phyloP scores from a whole-genome alignment of 2,329 filamentous ascomycete species.

The Albophoma yamanashiensis region DNA sequence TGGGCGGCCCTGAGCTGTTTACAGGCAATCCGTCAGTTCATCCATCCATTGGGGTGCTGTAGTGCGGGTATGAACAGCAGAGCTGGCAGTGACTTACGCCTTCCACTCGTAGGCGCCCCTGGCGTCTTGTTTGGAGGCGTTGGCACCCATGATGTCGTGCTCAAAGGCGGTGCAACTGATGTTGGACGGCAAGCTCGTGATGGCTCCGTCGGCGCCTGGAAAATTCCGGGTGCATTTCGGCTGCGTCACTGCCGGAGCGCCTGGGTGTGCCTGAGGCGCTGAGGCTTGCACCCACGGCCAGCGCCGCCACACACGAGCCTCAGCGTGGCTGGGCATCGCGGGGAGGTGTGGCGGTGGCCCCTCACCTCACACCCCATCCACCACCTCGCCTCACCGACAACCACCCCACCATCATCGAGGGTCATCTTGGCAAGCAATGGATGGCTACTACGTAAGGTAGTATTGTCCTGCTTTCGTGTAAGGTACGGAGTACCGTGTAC shows the following conservation, averaged over 20 bases:
- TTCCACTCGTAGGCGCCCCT: conserved; percentile 36
- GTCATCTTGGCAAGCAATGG: neutral
- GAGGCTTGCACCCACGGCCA: neutral
- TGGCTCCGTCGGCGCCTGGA: conserved; percentile 12
- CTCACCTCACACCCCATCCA: neutral
- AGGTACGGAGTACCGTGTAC: too few species aligned
- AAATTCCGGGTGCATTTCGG: conserved; percentile 24
- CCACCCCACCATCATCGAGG: neutral
- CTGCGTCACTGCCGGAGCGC: conserved; percentile 16
- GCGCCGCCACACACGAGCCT: neutral
- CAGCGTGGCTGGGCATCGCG: conserved; percentile 2
- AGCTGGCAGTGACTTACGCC: conserved; percentile 30
- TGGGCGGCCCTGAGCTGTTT: conserved; percentile 33
- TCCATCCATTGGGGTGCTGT: neutral
- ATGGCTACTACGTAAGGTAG: too few species aligned
- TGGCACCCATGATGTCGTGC: conserved; percentile 42
- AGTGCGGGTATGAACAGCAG: neutral
- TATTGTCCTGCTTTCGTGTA: neutral
- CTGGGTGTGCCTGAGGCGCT: conserved; percentile 19
- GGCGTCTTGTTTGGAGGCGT: conserved; percentile 39
- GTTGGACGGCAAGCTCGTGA: conserved; percentile 17
- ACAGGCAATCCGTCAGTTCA: neutral
- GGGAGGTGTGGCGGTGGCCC: conserved; percentile 2
- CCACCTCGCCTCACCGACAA: neutral
- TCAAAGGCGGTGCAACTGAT: conserved; percentile 22